Conservation (phyloP, 2,329 filamentous ascomycete genomes). For the Neofusicoccum sp. region DNA sequence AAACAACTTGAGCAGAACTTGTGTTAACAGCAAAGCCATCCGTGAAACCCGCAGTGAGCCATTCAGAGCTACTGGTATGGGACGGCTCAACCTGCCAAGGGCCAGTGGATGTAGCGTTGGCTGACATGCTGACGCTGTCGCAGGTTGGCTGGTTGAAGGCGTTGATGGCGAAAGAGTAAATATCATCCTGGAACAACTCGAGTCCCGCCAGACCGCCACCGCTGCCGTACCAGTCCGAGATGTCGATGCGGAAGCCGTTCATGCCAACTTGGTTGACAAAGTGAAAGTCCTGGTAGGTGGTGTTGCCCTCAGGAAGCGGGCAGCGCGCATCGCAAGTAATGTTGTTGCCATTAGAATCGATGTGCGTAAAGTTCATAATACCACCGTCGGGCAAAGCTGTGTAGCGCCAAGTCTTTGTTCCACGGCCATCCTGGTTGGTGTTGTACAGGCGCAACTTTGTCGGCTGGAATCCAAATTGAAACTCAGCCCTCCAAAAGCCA, state of each 20-base stretch:
- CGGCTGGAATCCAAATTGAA: slow-evolving; percentile 80
- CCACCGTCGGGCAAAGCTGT: slow-evolving; percentile 82
- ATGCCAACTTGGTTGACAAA: slow-evolving; percentile 93
- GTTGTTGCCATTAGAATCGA: slow-evolving; percentile 65
- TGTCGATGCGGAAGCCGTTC: slow-evolving; percentile 79
- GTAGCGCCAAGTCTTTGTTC: slow-evolving; percentile 85
- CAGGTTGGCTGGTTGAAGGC: slow-evolving; percentile 88
- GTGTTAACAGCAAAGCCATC: slow-evolving; percentile 19
- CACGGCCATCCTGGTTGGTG: slow-evolving; percentile 76
- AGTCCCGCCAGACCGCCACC: slow-evolving; percentile 85
- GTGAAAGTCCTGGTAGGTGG: slow-evolving; percentile 80
- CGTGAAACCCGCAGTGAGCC: slow-evolving; percentile 67
- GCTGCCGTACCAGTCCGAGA: slow-evolving; percentile 80
- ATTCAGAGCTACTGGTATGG: slow-evolving; percentile 68
- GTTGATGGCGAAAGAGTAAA: slow-evolving; percentile 80
- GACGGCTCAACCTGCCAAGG: slow-evolving; percentile 71
- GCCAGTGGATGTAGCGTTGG: slow-evolving; percentile 67
- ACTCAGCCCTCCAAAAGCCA: slow-evolving; percentile 80
- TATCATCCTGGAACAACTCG: slow-evolving; percentile 81
- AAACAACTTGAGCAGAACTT: slow-evolving; percentile 65
- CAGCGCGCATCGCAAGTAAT: slow-evolving; percentile 77
- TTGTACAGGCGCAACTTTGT: slow-evolving; percentile 88
- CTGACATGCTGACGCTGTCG: slow-evolving; percentile 59
- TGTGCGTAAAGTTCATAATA: slow-evolving; percentile 94
- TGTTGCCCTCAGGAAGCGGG: slow-evolving; percentile 70